A percentile compares a stretch with the other conserved stretches of the same genome.
Conservation (phyloP, 805 yeast genomes). For the Tetrapisispora arboricola region DNA sequence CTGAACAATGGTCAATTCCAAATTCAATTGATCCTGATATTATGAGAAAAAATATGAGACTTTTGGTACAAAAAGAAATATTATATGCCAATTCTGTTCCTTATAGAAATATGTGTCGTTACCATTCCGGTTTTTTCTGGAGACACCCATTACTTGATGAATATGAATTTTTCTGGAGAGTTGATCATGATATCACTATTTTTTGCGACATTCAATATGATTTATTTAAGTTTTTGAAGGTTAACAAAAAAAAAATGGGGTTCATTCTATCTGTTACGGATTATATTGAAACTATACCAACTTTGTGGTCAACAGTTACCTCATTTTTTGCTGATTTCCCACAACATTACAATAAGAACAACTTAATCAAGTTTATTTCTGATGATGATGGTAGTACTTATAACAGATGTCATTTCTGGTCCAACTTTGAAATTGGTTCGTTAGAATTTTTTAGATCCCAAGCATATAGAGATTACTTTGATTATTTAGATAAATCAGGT, state of each 20-base stretch:
- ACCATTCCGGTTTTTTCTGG: constrained; percentile 46
- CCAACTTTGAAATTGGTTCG: constrained; percentile 68
- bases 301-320: constrained; percentile 50
- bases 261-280: constrained; percentile 60
- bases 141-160: constrained; percentile 45
- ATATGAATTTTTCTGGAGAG: constrained; percentile 69
- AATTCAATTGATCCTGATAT: constrained; percentile 45
- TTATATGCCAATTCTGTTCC: constrained; percentile 50
- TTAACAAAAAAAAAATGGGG: constrained; percentile 49
- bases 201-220: constrained; percentile 56
- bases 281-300: constrained; percentile 47
- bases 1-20: constrained; percentile 65
- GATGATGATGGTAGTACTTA: constrained; percentile 54
- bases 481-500: constrained; percentile 53
- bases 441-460: constrained; percentile 55
- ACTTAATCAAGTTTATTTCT: constrained; percentile 53
- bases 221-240: constrained; percentile 49
- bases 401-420: constrained; percentile 76
- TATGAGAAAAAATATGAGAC: constrained; percentile 37
- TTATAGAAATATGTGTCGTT: constrained; percentile 60
- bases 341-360: constrained; percentile 33
- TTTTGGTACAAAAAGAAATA: constrained; percentile 36
- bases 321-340: constrained; percentile 39
- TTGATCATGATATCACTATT: constrained; percentile 57
- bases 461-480: constrained; percentile 49